These are phyloP conservation scores for Suhomyces ambrosiae DNA, from an alignment of 1,139 yeast genomes.

Conservation along the genomic window DNA sequence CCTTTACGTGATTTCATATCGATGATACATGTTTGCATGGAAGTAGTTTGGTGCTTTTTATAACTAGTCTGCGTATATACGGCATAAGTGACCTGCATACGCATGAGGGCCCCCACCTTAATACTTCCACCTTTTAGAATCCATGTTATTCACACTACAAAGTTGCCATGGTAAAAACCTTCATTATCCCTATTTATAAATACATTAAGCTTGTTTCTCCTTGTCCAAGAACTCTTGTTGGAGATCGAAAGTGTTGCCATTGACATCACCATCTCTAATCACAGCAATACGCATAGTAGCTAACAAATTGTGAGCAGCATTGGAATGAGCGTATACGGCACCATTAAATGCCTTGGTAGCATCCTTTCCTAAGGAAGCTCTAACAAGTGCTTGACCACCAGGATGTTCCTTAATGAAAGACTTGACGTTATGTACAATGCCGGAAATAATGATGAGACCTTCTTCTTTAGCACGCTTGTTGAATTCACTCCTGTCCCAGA, in stretches of 20 bases:
- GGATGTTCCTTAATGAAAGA: conserved; percentile 90
- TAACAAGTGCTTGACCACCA: conserved; percentile 90
- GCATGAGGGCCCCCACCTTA: too few species aligned
- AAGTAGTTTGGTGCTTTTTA: too few species aligned
- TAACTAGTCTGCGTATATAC: too few species aligned
- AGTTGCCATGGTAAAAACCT: background rate
- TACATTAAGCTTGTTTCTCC: conserved; percentile 27
- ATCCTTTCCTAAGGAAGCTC: conserved; percentile 90
- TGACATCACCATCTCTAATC: conserved; percentile 64
- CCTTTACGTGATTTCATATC: too few species aligned
- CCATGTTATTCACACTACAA: background rate
- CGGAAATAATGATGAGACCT: conserved; percentile 78
- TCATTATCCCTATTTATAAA: conserved; percentile 6
- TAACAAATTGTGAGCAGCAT: conserved; percentile 94
- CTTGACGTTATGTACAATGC: conserved; percentile 92
- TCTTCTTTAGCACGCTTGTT: conserved; percentile 60
- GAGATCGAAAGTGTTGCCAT: conserved; percentile 51
- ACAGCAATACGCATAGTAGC: conserved; percentile 97
- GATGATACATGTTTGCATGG: too few species aligned
- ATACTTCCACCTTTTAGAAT: too few species aligned
- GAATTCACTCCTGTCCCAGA: conserved; percentile 87
- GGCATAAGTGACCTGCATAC: too few species aligned
- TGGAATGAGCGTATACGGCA: conserved; percentile 95
- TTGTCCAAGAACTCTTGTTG: conserved; percentile 55
- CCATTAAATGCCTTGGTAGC: conserved; percentile 98